Conservation (phyloP, 2,329 filamentous ascomycete genomes). For the Colletotrichum lentis region DNA sequence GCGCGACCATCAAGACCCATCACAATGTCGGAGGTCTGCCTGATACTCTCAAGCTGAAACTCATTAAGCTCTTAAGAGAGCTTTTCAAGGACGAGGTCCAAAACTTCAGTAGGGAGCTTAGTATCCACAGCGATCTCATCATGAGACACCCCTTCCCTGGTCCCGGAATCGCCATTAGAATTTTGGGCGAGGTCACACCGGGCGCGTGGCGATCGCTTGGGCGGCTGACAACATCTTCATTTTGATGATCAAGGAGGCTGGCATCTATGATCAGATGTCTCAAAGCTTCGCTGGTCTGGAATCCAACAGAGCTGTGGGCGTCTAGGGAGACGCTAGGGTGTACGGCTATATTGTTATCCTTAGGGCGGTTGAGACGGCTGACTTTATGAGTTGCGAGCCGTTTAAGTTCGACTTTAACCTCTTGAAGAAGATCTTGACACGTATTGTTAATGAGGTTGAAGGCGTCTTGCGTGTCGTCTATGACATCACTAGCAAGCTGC, state of each 20-base stretch:
- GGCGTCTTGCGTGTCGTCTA: no score
- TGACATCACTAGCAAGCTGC: no score
- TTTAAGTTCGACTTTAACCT: no score
- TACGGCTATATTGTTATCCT: slow-evolving; percentile 49
- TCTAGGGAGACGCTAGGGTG: slow-evolving; percentile 44
- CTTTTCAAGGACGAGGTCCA: slow-evolving; percentile 48
- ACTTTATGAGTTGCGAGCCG: slow-evolving; percentile 55
- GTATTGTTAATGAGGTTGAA: no score
- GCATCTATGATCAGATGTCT: slow-evolving; percentile 72
- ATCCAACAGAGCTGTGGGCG: slow-evolving; percentile 53
- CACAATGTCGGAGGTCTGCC: slow-evolving; percentile 58
- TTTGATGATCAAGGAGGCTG: slow-evolving; percentile 74
- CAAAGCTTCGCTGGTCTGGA: slow-evolving; percentile 56
- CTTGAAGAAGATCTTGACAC: no score
- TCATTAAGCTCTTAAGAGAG: slow-evolving; percentile 39
- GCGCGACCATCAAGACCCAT: slow-evolving; percentile 60
- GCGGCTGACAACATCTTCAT: slow-evolving; percentile 83
- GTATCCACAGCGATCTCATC: slow-evolving; percentile 60
- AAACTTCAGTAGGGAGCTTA: slow-evolving; percentile 45
- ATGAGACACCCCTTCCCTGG: slow-evolving; percentile 56
- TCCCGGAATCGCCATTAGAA: slow-evolving; percentile 75
- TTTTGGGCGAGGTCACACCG: slow-evolving; percentile 86
- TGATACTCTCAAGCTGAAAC: slow-evolving; percentile 36
- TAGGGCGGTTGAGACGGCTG: slow-evolving; percentile 58
- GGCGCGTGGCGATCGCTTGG: slow-evolving; percentile 81